Percentiles rank a stretch among this genome's conserved stretches.
Conservation (phyloP, 352 stramenopile species). For the Pythium aphanidermatum region DNA sequence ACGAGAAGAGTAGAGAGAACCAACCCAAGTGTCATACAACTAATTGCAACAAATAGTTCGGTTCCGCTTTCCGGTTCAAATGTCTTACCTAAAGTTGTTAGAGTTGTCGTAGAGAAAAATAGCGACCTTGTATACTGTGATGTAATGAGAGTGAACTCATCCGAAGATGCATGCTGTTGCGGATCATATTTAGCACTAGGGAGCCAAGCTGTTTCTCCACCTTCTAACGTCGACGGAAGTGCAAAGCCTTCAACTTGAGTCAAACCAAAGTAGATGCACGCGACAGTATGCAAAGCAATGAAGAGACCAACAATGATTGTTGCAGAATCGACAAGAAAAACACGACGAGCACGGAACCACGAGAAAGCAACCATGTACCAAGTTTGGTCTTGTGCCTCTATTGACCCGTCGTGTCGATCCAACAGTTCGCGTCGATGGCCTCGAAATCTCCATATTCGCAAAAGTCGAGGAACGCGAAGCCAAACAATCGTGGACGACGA, state of each 20-base stretch:
- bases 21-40: constrained; percentile 45
- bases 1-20: constrained; percentile 36
- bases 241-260: constrained; percentile 21
- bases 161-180: no score
- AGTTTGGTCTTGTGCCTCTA: no score
- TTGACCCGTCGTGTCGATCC: neutral
- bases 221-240: neutral
- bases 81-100: constrained; percentile 41
- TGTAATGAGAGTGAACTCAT: no score
- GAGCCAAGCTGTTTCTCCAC: constrained; percentile 2
- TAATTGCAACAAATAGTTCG: constrained; percentile 27
- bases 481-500: neutral
- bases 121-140: constrained; percentile 37
- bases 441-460: constrained; percentile 29
- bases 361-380: no score
- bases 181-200: constrained; percentile 9
- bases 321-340: no score
- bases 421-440: constrained; percentile 22
- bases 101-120: constrained; percentile 35
- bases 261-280: constrained; percentile 24
- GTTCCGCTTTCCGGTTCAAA: constrained; percentile 24
- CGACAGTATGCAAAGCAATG: constrained; percentile 16
- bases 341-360: no score
- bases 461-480: constrained; percentile 25
- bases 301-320: constrained; percentile 6